A percentile compares a stretch with the other conserved stretches of the same genome.
phyloP scores from a whole-genome alignment of 495 filamentous ascomycete genomes.

The Hypoxylon lenormandii region DNA sequence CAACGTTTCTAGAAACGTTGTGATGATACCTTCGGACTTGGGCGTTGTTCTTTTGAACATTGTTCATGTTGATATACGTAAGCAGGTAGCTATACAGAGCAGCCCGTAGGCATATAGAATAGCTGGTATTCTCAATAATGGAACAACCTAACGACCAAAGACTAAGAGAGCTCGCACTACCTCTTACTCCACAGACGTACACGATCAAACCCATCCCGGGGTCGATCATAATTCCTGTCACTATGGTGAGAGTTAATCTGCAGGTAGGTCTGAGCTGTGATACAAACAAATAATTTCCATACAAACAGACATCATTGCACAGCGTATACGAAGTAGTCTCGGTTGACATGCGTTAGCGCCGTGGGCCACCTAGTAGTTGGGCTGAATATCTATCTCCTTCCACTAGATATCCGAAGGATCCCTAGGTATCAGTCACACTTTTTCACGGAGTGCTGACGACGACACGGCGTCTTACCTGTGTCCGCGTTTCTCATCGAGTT shows the following conservation, averaged over 20 bases:
- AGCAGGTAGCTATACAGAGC: too few species aligned
- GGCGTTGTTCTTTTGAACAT: too few species aligned
- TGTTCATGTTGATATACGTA: background rate
- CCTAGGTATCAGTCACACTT: slow-evolving; percentile 11
- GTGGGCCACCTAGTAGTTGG: slow-evolving; percentile 3
- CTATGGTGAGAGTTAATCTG: slow-evolving; percentile 18
- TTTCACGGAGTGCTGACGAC: slow-evolving; percentile 29
- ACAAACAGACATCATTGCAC: slow-evolving; percentile 3
- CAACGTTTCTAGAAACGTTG: too few species aligned
- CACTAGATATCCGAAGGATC: slow-evolving; percentile 1
- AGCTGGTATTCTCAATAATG: slow-evolving; percentile 7
- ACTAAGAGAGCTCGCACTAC: slow-evolving; percentile 4
- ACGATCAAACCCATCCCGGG: slow-evolving; percentile 34
- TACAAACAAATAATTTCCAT: background rate
- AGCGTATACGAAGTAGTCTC: slow-evolving; percentile 4
- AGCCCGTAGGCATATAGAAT: background rate
- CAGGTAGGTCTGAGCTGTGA: slow-evolving; percentile 14
- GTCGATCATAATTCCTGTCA: slow-evolving; percentile 30
- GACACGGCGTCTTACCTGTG: slow-evolving; percentile 2
- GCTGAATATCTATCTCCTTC: slow-evolving; percentile 1
- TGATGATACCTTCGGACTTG: too few species aligned
- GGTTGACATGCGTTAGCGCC: background rate
- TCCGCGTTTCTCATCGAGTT: slow-evolving; percentile 4
- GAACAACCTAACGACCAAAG: slow-evolving; percentile 19
- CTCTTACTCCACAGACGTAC: slow-evolving; percentile 4